Percentiles rank a stretch among this genome's conserved stretches.
Conservation (phyloP, 495 filamentous ascomycete genomes). For the Daldinia caldariorum region DNA sequence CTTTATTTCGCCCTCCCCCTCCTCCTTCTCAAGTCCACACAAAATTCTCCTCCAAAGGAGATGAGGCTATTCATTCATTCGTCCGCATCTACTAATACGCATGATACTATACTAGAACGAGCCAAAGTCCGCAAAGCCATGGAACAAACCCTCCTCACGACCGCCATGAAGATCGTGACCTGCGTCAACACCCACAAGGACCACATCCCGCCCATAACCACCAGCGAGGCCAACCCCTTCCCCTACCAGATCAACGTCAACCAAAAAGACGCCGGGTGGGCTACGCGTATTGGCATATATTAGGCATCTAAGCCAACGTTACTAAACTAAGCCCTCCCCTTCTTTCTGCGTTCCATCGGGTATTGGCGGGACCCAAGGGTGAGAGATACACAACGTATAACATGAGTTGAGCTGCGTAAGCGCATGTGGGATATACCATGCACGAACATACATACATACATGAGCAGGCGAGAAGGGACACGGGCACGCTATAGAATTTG, state of each 20-base stretch:
- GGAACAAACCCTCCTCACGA: conserved; percentile 83
- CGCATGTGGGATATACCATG: neutral
- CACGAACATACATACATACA: neutral
- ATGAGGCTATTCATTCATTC: too few species aligned
- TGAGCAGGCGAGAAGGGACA: neutral
- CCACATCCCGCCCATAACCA: conserved; percentile 97
- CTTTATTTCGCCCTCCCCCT: neutral
- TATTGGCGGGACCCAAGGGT: neutral
- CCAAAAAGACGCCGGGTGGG: conserved; percentile 79
- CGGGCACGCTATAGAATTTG: neutral
- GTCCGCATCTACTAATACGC: neutral
- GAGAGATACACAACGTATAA: neutral
- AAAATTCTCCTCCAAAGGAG: too few species aligned
- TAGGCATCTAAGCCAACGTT: conserved; percentile 53
- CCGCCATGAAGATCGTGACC: conserved; percentile 85
- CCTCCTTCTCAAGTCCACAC: neutral
- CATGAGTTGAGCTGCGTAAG: neutral
- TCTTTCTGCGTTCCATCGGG: neutral
- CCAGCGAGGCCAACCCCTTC: conserved; percentile 91
- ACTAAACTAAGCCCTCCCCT: conserved; percentile 52
- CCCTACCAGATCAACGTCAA: conserved; percentile 92
- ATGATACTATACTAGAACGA: conserved; percentile 65
- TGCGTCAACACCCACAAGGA: conserved; percentile 89
- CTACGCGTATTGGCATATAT: conserved; percentile 80
- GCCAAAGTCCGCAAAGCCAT: conserved; percentile 88